A percentile compares a stretch with the other conserved stretches of the same genome.
Evolutionary conservation across 148 eudicot genomes (phyloP).

Genomic region (Oxyria digyna): DNA sequence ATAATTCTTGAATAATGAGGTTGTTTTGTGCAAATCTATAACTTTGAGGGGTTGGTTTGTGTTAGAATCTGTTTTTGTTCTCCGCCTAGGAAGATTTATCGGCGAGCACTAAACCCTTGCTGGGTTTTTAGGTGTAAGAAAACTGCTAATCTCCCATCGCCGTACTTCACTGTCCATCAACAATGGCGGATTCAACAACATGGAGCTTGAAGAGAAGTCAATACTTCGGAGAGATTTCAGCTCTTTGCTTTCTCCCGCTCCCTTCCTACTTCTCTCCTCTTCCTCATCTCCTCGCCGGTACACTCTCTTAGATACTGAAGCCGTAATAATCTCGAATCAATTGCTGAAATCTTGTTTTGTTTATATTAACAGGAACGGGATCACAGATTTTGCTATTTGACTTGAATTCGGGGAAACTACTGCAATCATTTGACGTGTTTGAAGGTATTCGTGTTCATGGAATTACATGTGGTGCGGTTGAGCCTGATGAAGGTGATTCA

Average conservation of each 20-base stretch:
- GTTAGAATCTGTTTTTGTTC: not conserved
- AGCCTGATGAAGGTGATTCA: slow-evolving; percentile 1
- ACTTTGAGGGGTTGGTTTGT: not conserved
- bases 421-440: slow-evolving; percentile 48
- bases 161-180: not conserved
- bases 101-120: not conserved
- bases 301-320: not conserved
- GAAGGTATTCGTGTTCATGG: slow-evolving; percentile 86
- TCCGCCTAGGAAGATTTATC: not conserved
- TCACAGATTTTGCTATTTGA: slow-evolving; percentile 67
- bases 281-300: slow-evolving; percentile 75
- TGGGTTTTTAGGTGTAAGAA: not conserved
- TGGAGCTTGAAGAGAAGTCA: slow-evolving; percentile 29
- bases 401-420: slow-evolving; percentile 22
- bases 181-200: slow-evolving; percentile 16
- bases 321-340: not conserved
- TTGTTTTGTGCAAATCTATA: not conserved
- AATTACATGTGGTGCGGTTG: slow-evolving; percentile 20
- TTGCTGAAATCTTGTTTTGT: slow-evolving; percentile 1
- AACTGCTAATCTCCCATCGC: not conserved
- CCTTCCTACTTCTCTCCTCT: slow-evolving; percentile 40
- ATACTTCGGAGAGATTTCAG: slow-evolving; percentile 84
- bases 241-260: slow-evolving; percentile 57
- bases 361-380: slow-evolving; percentile 51
- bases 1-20: too few species aligned